Evolutionary conservation across 1,284 basidiomycete species (phyloP), one percentile per base, ranked within the genome.

Genomic region (Leccinum solheimii): DNA sequence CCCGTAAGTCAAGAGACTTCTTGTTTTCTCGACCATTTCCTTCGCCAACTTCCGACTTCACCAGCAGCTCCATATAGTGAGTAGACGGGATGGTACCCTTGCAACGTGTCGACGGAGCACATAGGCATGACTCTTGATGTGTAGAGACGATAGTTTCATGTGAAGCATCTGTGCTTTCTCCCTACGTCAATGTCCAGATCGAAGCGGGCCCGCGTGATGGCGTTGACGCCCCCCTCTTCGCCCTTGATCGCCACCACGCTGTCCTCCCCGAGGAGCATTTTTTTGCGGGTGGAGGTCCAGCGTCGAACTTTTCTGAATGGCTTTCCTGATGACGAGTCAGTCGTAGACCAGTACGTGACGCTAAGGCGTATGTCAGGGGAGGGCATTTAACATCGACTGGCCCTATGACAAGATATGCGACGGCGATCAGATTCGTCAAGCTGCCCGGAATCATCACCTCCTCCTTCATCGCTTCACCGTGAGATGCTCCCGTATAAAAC

Each of bases 121-220:
- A 43, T 19, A 43, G n/a, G 14, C 40, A 19, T 43, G n/a, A 43
- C n/a, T 19, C 6, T 5, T 5, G 40, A 10, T 43, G 40, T 43
- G 40, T n/a, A 43, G 40, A 43, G 40, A 43, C 3, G n/a, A 43
- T 43, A 11, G 5, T 43, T 97, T 97, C 89, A 94, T 96, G 78
- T 99, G 97, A 53, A 99, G 77, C 0, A 57, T 27, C 49, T 59
- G 45, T 13, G 21, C 14, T 43, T 64, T 1, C 43, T 61, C 45
- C 57, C 48, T n/a, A 53, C 14, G 7, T 62, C 64, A 40, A 50
- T 53, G 58, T 64, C 53, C 57, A 69, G 8, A 27, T 72, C 55
- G 34, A 64, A 66, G 50, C 62, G 52, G 13, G 58, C 61, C 23
- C 62, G 52, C 27, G 63, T 61, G 56, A 64, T 57, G 16, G 62